A percentile compares a stretch with the other conserved stretches of the same genome.
phyloP scores from a whole-genome alignment of 2,329 filamentous ascomycete species.

The Penicillium sp. region DNA sequence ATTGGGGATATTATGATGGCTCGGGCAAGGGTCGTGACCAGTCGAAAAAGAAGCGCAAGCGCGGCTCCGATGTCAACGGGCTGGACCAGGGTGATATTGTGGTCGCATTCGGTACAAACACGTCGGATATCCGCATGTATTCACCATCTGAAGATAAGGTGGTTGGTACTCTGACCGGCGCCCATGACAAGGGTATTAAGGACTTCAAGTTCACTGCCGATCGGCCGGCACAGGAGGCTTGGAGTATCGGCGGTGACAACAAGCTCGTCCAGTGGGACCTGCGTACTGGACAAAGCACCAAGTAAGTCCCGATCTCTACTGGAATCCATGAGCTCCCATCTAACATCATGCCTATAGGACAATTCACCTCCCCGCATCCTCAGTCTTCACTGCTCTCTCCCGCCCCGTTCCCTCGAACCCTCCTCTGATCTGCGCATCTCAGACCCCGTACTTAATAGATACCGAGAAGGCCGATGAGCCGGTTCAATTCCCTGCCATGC shows the following conservation, averaged over 20 bases:
- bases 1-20: conserved; percentile 50
- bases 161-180: conserved; percentile 46
- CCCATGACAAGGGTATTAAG: conserved; percentile 49
- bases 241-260: conserved; percentile 55
- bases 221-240: conserved; percentile 44
- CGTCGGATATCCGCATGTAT: conserved; percentile 51
- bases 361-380: conserved; percentile 45
- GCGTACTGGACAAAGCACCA: conserved; percentile 42
- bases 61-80: conserved; percentile 44
- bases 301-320: conserved; percentile 35
- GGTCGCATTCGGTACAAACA: conserved; percentile 51
- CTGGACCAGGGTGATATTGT: conserved; percentile 45
- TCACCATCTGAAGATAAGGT: conserved; percentile 50
- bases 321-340: neutral
- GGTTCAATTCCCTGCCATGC: conserved; percentile 50
- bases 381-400: conserved; percentile 41
- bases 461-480: conserved; percentile 41
- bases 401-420: conserved; percentile 42
- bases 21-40: conserved; percentile 37
- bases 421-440: conserved; percentile 52
- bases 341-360: conserved; percentile 33
- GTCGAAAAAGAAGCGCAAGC: conserved; percentile 54
- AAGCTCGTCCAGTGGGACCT: conserved; percentile 56
- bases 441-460: conserved; percentile 49
- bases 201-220: conserved; percentile 52